phyloP scores from a whole-genome alignment of 768 basidiomycete genomes.

The Chlorophyllum brunneum region DNA sequence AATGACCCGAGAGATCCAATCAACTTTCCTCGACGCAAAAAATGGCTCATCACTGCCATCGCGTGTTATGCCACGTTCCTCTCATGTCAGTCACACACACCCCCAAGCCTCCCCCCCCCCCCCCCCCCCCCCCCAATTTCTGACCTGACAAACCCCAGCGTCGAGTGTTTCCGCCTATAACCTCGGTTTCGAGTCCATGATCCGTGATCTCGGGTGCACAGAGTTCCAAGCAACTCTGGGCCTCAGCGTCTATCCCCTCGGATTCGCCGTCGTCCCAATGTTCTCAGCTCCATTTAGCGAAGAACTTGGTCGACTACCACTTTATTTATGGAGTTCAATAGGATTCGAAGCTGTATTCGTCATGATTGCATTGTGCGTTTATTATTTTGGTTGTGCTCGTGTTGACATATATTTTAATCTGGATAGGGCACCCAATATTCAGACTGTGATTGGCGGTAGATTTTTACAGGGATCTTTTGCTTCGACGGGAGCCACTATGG shows the following conservation, averaged over 20 bases:
- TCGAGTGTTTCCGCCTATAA: slow-evolving; percentile 47
- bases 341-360: slow-evolving; percentile 50
- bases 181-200: slow-evolving; percentile 57
- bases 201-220: slow-evolving; percentile 40
- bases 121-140: background rate
- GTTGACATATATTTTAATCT: background rate
- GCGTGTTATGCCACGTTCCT: slow-evolving; percentile 41
- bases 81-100: slow-evolving; percentile 28
- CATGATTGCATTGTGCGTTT: slow-evolving; percentile 38
- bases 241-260: slow-evolving; percentile 50
- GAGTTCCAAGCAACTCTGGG: slow-evolving; percentile 42
- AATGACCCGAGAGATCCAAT: slow-evolving; percentile 16
- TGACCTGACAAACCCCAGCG: too few relatives aligned
- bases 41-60: slow-evolving; percentile 26
- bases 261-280: slow-evolving; percentile 59
- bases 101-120: background rate
- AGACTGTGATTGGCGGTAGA: slow-evolving; percentile 59
- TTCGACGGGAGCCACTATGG: slow-evolving; percentile 69
- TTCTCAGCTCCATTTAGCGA: slow-evolving; percentile 66
- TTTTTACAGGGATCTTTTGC: slow-evolving; percentile 64
- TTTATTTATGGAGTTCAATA: slow-evolving; percentile 48
- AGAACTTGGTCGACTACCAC: slow-evolving; percentile 59
- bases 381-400: background rate
- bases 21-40: slow-evolving; percentile 19
- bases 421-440: slow-evolving; percentile 43